These are phyloP conservation scores for Stephanodiscus minutulus DNA, from an alignment of 108 stramenopile species.

Conservation along the genomic window DNA sequence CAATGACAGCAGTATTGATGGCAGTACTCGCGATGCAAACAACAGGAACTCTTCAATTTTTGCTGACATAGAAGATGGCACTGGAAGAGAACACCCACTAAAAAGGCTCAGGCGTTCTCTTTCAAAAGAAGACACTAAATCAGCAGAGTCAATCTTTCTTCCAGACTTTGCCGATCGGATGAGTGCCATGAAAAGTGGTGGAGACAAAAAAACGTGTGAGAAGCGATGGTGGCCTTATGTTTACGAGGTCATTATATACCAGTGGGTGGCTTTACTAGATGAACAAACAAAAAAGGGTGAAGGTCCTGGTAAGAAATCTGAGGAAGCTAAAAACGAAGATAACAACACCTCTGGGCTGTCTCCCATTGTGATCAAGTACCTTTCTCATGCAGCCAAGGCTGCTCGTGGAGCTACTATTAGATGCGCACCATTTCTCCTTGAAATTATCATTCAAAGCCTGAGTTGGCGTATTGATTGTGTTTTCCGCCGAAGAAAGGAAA, in stretches of 20 bases:
- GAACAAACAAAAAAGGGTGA: conserved; percentile 65
- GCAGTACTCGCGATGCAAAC: neutral
- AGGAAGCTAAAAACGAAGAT: conserved; percentile 3
- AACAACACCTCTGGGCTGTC: conserved; percentile 26
- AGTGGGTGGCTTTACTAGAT: conserved; percentile 78
- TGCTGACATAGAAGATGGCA: neutral
- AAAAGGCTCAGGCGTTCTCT: conserved; percentile 14
- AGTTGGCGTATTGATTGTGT: conserved; percentile 67
- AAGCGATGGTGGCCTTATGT: conserved; percentile 87
- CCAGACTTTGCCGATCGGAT: conserved; percentile 80
- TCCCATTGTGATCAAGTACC: conserved; percentile 46
- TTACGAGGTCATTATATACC: conserved; percentile 88
- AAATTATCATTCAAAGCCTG: conserved; percentile 85
- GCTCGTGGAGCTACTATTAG: conserved; percentile 73
- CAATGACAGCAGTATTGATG: conserved; percentile 5
- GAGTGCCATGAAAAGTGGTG: conserved; percentile 40
- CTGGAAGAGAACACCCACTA: conserved; percentile 32
- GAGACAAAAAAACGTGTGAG: conserved; percentile 14
- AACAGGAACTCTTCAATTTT: conserved; percentile 1
- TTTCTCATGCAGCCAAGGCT: conserved; percentile 70
- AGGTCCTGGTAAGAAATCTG: conserved; percentile 16
- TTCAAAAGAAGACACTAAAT: conserved; percentile 6
- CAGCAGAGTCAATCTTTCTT: conserved; percentile 28
- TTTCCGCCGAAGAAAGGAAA: conserved; percentile 37
- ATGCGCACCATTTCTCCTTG: conserved; percentile 87